Conservation (phyloP, 108 stramenopile species). For the Stephanodiscus triporus region DNA sequence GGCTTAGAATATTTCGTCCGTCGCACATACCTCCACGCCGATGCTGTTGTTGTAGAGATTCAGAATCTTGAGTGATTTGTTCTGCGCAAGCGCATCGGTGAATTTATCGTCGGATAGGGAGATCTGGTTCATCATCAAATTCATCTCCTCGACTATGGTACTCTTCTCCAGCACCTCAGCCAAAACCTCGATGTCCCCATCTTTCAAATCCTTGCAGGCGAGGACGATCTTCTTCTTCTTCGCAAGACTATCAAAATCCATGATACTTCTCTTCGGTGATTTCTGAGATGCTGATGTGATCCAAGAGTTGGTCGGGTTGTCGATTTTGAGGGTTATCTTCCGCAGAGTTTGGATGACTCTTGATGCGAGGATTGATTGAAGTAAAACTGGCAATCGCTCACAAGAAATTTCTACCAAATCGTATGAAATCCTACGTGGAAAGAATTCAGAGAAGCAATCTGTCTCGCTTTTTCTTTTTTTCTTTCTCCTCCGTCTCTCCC, state of each 20-base stretch:
- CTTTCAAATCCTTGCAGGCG: slow-evolving; percentile 3
- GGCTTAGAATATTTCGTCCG: not conserved
- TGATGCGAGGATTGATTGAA: too few relatives aligned
- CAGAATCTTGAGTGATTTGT: not conserved
- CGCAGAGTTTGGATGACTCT: too few relatives aligned
- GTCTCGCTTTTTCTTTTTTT: too few relatives aligned
- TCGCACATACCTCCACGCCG: not conserved
- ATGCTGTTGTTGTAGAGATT: not conserved
- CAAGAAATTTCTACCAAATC: too few relatives aligned
- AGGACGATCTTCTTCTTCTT: not conserved
- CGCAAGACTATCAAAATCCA: slow-evolving; percentile 1
- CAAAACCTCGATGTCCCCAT: slow-evolving; percentile 12
- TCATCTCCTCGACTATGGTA: not conserved
- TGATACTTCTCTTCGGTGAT: too few relatives aligned
- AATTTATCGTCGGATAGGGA: slow-evolving; percentile 3
- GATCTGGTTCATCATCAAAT: not conserved
- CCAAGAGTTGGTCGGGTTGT: too few relatives aligned
- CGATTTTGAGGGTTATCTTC: too few relatives aligned
- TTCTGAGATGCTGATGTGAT: too few relatives aligned
- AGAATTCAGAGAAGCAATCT: too few relatives aligned
- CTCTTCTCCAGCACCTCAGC: slow-evolving; percentile 7
- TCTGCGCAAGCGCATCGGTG: slow-evolving; percentile 4
- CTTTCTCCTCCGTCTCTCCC: too few relatives aligned
- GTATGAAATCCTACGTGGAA: too few relatives aligned
- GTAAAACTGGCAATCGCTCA: too few relatives aligned